Evolutionary conservation across 805 yeast species (phyloP).

Genomic region (Hanseniaspora jakobsenii): DNA sequence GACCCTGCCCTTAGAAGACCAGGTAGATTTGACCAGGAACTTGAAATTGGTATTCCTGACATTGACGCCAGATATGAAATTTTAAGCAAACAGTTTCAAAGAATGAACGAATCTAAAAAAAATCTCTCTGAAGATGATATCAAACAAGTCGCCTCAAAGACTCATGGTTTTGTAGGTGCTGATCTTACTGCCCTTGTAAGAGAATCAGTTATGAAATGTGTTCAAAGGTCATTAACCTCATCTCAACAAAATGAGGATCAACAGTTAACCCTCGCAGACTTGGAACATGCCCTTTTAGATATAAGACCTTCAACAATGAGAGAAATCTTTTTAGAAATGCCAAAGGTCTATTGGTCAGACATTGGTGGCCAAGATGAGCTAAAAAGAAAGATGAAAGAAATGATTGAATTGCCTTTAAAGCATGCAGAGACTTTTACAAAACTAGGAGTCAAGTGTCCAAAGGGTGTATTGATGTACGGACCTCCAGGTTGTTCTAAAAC

Average conservation of each 20-base stretch:
- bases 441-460: constrained; percentile 81
- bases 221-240: constrained; percentile 42
- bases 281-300: constrained; percentile 62
- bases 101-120: constrained; percentile 36
- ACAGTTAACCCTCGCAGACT: constrained; percentile 41
- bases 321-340: constrained; percentile 87
- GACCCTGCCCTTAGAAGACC: constrained; percentile 72
- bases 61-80: constrained; percentile 66
- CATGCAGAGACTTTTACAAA: constrained; percentile 64
- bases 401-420: constrained; percentile 81
- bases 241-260: constrained; percentile 19
- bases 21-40: constrained; percentile 80
- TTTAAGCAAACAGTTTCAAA: constrained; percentile 45
- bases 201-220: constrained; percentile 77
- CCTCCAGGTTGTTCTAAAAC: constrained; percentile 99
- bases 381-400: constrained; percentile 71
- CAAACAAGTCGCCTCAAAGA: constrained; percentile 52
- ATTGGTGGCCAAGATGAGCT: constrained; percentile 88
- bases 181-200: constrained; percentile 79
- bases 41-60: constrained; percentile 88
- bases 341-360: constrained; percentile 85
- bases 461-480: constrained; percentile 85
- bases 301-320: constrained; percentile 95
- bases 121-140: constrained; percentile 38
- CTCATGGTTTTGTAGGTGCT: constrained; percentile 97